Conservation (phyloP, 345 rosid species). For the Citrus sp. region DNA sequence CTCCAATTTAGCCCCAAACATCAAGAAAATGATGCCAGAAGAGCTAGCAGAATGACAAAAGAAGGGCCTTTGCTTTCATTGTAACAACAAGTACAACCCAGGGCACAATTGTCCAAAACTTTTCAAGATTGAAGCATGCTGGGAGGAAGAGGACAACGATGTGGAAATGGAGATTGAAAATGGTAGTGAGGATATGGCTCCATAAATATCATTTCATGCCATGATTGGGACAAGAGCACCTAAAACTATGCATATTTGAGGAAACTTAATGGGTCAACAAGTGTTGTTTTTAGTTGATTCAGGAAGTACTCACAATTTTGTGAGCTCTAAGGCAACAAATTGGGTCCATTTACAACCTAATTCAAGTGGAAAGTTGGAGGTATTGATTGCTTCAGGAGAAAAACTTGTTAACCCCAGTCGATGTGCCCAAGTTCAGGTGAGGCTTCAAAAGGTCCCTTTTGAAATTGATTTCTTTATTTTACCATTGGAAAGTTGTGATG, state of each 20-base stretch:
- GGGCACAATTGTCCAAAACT: not conserved
- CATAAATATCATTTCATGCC: not conserved
- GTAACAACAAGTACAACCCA: not conserved
- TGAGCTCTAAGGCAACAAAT: not conserved
- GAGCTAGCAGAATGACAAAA: not conserved
- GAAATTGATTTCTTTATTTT: too few species aligned
- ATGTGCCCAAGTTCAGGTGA: too few species aligned
- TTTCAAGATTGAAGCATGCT: too few species aligned
- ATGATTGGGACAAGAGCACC: not conserved
- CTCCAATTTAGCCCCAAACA: not conserved
- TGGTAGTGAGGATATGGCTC: too few species aligned
- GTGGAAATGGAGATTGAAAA: too few species aligned
- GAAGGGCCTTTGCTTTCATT: not conserved
- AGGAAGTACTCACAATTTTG: not conserved
- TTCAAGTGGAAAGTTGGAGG: not conserved
- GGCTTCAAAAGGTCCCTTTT: too few species aligned
- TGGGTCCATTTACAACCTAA: not conserved
- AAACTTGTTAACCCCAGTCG: not conserved
- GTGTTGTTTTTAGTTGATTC: not conserved
- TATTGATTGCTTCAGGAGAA: not conserved
- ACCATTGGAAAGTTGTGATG: too few species aligned
- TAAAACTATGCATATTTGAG: not conserved
- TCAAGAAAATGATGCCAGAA: not conserved
- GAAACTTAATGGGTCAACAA: too few species aligned
- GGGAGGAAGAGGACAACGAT: too few species aligned